Conservation (phyloP, 345 rosid species). For the Boechera retrofracta region DNA sequence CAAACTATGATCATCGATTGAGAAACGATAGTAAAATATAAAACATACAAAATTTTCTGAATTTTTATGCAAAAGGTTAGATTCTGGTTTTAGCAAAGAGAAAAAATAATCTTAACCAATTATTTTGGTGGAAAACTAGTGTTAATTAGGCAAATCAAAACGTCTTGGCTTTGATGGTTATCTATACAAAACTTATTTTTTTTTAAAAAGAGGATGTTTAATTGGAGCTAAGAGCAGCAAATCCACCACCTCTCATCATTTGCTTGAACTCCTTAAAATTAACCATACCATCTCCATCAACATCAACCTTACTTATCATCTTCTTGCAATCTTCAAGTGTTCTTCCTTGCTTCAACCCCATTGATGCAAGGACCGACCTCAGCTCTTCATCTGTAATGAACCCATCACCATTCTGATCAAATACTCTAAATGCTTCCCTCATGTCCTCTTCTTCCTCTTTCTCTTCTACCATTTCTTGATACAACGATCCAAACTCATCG, state of each 20-base stretch:
- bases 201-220: neutral
- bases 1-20: no score
- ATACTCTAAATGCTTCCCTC: constrained; percentile 46
- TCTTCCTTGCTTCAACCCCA: constrained; percentile 51
- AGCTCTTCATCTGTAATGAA: constrained; percentile 48
- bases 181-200: constrained; percentile 12
- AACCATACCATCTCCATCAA: constrained; percentile 50
- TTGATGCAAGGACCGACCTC: constrained; percentile 43
- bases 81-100: no score
- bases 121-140: neutral
- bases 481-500: constrained; percentile 42
- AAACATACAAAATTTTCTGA: no score
- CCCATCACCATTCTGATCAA: constrained; percentile 49
- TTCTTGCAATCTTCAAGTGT: constrained; percentile 47
- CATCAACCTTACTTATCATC: constrained; percentile 47
- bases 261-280: constrained; percentile 47
- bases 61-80: no score
- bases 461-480: constrained; percentile 47
- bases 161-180: neutral
- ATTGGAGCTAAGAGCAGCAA: constrained; percentile 68
- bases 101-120: no score
- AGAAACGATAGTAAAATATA: no score
- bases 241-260: constrained; percentile 59
- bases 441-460: constrained; percentile 46
- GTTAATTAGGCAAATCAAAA: constrained; percentile 18